Conservation (phyloP, 2,329 filamentous ascomycete genomes). For the Boeremia lycopersici region DNA sequence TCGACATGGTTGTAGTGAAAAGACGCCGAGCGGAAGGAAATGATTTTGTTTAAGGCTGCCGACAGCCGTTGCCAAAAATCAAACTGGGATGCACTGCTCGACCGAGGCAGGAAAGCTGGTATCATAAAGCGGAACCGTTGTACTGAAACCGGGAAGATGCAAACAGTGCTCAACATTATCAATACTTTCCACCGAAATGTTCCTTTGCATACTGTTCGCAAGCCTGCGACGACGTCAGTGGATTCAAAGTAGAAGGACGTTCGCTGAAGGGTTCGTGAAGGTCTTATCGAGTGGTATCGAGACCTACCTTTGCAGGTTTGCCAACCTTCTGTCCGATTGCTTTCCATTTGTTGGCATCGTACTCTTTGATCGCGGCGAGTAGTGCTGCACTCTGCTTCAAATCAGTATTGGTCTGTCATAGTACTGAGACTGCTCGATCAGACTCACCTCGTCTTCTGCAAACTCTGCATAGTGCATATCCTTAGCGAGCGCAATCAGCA, state of each 20-base stretch:
- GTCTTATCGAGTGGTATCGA: not conserved
- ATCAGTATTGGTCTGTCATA: conserved; percentile 31
- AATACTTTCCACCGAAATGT: conserved; percentile 71
- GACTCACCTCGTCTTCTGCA: conserved; percentile 86
- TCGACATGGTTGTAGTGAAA: not conserved
- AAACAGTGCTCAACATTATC: conserved; percentile 50
- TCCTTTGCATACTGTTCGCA: conserved; percentile 96
- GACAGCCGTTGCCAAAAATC: conserved; percentile 32
- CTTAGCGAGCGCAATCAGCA: conserved; percentile 54
- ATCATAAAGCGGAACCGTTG: conserved; percentile 42
- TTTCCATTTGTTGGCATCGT: conserved; percentile 99
- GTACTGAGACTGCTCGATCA: conserved; percentile 8
- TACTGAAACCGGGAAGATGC: conserved; percentile 44
- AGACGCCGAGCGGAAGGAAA: conserved; percentile 16
- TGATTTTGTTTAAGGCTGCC: conserved; percentile 28
- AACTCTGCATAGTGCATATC: conserved; percentile 99
- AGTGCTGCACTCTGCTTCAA: conserved; percentile 72
- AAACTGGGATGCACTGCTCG: conserved; percentile 38
- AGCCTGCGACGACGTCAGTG: conserved; percentile 58
- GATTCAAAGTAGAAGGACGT: not conserved
- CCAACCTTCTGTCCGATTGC: conserved; percentile 94
- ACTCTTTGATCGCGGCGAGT: conserved; percentile 95
- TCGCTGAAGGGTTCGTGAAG: not conserved
- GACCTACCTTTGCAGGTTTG: conserved; percentile 87
- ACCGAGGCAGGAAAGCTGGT: conserved; percentile 44